Percentiles rank a stretch among this genome's conserved stretches.
Evolutionary conservation across 208 protist genomes (phyloP).

Genomic region (Leishmania major): DNA sequence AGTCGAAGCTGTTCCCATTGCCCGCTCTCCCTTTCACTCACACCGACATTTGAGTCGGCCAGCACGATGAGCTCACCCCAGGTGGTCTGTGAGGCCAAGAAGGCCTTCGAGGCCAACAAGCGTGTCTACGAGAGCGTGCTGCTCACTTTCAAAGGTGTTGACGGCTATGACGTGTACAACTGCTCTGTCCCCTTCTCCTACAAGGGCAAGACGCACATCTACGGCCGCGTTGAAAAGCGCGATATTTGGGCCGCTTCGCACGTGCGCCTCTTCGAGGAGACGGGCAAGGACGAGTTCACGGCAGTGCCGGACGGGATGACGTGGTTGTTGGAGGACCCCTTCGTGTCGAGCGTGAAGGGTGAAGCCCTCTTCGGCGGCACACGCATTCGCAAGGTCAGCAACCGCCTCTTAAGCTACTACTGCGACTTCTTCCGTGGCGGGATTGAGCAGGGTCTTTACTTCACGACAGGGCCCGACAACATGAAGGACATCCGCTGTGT

Average conservation of each 20-base stretch:
- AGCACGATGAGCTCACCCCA: slow-evolving; percentile 30
- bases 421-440: slow-evolving; percentile 59
- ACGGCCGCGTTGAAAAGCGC: slow-evolving; percentile 50
- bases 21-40: slow-evolving; percentile 1
- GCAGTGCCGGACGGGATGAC: slow-evolving; percentile 42
- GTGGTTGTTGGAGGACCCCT: slow-evolving; percentile 60
- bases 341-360: slow-evolving; percentile 48
- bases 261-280: slow-evolving; percentile 59
- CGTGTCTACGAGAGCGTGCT: slow-evolving; percentile 48
- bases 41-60: not conserved
- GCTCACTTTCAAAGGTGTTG: slow-evolving; percentile 58
- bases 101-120: slow-evolving; percentile 39
- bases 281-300: slow-evolving; percentile 64
- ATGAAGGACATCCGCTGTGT: slow-evolving; percentile 67
- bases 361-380: slow-evolving; percentile 61
- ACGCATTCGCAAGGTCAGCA: slow-evolving; percentile 43
- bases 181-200: slow-evolving; percentile 60
- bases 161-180: slow-evolving; percentile 66
- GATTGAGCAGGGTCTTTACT: slow-evolving; percentile 50
- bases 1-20: not conserved
- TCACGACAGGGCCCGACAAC: slow-evolving; percentile 46
- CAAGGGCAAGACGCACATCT: slow-evolving; percentile 54
- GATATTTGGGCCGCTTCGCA: slow-evolving; percentile 53
- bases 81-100: slow-evolving; percentile 40
- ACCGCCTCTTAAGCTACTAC: slow-evolving; percentile 49